Evolutionary conservation across 768 basidiomycete genomes (phyloP).

Genomic region (Naganishia randhawae): DNA sequence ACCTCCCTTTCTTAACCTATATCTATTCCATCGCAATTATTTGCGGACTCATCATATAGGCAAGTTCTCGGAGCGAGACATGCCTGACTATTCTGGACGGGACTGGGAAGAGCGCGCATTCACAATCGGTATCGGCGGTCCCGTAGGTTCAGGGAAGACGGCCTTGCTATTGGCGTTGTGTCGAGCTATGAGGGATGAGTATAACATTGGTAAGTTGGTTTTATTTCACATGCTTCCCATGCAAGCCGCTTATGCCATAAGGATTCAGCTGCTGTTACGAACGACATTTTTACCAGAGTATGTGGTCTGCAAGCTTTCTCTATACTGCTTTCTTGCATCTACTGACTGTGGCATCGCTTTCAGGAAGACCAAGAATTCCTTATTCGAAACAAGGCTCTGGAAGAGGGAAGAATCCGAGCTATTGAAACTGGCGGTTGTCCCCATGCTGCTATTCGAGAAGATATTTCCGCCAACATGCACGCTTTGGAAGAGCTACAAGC

Average conservation of each 20-base stretch:
- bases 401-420: constrained; percentile 74
- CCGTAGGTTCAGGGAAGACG: constrained; percentile 97
- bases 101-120: constrained; percentile 92
- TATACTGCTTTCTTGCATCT: not conserved
- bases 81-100: constrained; percentile 77
- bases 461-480: constrained; percentile 94
- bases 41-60: constrained; percentile 57
- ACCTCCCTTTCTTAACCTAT: not conserved
- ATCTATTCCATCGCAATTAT: not conserved
- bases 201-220: constrained; percentile 74
- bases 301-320: constrained; percentile 16
- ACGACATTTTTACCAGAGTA: constrained; percentile 92
- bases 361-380: constrained; percentile 93
- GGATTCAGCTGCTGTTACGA: constrained; percentile 81
- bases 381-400: constrained; percentile 84
- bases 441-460: constrained; percentile 95
- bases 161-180: constrained; percentile 88
- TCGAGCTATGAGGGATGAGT: constrained; percentile 69
- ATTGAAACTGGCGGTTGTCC: constrained; percentile 98
- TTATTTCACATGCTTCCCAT: not conserved
- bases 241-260: constrained; percentile 9
- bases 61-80: constrained; percentile 83
- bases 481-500: constrained; percentile 91
- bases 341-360: not conserved
- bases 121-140: constrained; percentile 96